These are phyloP conservation scores for Vigna hirtella DNA, from an alignment of 306 rosid genomes.

Conservation along the genomic window DNA sequence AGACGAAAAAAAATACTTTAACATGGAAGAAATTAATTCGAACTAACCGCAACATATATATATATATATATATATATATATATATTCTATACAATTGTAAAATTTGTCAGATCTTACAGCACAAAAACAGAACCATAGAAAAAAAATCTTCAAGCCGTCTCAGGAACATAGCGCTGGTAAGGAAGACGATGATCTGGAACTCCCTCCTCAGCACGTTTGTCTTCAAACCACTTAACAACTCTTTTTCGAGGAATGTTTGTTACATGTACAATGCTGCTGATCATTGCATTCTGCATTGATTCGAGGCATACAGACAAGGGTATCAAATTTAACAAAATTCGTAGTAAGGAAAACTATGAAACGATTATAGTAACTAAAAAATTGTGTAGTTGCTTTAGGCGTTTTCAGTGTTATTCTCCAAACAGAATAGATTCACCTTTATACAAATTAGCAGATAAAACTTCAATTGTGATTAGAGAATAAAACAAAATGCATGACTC, in stretches of 20 bases:
- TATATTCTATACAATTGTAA: background rate
- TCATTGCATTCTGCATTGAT: constrained; percentile 76
- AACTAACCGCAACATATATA: too few species aligned
- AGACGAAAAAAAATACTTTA: too few species aligned
- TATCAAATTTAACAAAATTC: background rate
- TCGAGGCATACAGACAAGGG: constrained; percentile 34
- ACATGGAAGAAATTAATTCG: too few species aligned
- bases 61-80: too few species aligned
- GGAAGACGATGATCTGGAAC: constrained; percentile 74
- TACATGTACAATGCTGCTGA: constrained; percentile 84
- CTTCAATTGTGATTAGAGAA: background rate
- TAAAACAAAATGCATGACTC: background rate
- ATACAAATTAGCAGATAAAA: background rate
- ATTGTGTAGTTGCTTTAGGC: background rate
- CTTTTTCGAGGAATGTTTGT: constrained; percentile 83
- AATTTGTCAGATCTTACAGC: background rate
- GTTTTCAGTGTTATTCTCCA: background rate
- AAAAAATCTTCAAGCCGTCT: constrained; percentile 41
- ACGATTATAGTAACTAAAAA: background rate
- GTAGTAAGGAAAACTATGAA: background rate
- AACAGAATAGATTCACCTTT: background rate
- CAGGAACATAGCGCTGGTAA: constrained; percentile 60
- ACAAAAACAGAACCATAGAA: constrained; percentile 2
- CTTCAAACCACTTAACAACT: constrained; percentile 95
- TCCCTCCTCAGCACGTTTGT: constrained; percentile 80